Percentiles rank a stretch among this genome's conserved stretches.
These are phyloP conservation scores for Glomus cerebriforme DNA, from an alignment of 192 early-diverging fungal species.

Conservation along the genomic window DNA sequence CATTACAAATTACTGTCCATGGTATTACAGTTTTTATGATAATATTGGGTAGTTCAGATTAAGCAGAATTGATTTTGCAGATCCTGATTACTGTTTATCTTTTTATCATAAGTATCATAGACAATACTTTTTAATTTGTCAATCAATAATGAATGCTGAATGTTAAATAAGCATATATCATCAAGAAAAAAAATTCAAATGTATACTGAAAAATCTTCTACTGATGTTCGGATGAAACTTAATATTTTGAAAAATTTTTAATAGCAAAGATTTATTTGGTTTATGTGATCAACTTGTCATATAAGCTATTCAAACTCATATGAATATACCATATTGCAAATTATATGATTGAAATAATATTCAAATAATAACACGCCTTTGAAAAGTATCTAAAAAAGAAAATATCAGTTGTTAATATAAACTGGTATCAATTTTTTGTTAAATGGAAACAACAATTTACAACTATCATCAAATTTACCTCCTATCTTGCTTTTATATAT, in stretches of 20 bases:
- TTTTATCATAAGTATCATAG: background rate
- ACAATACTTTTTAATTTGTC: background rate
- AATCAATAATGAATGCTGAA: background rate
- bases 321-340: too few species aligned
- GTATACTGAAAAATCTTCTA: background rate
- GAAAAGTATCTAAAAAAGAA: too few species aligned
- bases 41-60: background rate
- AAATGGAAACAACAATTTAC: background rate
- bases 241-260: too few species aligned
- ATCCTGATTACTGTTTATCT: background rate
- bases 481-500: background rate
- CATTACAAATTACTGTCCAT: background rate
- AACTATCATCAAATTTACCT: background rate
- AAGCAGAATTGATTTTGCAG: background rate
- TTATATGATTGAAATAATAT: too few species aligned
- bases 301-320: too few species aligned
- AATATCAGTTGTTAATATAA: too few species aligned
- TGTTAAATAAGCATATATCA: background rate
- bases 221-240: too few species aligned
- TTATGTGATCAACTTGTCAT: too few species aligned
- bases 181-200: constrained; percentile 2
- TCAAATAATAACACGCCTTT: too few species aligned
- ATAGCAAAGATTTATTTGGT: background rate
- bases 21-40: background rate
- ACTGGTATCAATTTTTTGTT: background rate